phyloP scores from a whole-genome alignment of 2,329 filamentous ascomycete genomes.

The Penicillium brasilianum region DNA sequence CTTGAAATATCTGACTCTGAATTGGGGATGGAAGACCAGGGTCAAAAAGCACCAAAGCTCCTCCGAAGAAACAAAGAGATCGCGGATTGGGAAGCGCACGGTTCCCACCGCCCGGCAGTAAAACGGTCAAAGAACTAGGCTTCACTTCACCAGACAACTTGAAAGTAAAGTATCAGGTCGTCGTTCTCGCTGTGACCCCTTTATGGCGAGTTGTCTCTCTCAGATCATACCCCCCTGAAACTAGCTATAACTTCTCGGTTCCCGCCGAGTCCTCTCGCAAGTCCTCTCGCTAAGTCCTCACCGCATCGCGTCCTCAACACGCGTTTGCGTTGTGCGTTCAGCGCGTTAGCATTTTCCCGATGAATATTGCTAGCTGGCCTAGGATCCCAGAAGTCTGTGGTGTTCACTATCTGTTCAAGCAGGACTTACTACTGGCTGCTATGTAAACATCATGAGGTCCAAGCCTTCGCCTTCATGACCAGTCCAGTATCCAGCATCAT shows the following conservation, averaged over 20 bases:
- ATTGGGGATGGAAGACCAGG: constrained; percentile 8
- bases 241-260: not conserved
- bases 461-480: not conserved
- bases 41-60: constrained; percentile 20
- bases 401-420: not conserved
- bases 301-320: not conserved
- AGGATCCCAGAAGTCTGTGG: not conserved
- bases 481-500: not conserved
- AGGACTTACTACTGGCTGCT: not conserved
- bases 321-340: not conserved
- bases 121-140: not conserved
- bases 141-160: not conserved
- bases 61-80: constrained; percentile 14
- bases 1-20: constrained; percentile 13
- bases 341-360: not conserved
- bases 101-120: constrained; percentile 38
- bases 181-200: not conserved
- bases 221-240: not conserved
- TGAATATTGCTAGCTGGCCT: not conserved
- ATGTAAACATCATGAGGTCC: not conserved
- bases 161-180: not conserved
- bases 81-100: constrained; percentile 13
- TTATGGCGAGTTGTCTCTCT: not conserved
- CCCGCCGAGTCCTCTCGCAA: not conserved
- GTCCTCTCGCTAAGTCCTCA: no score